Percentiles rank a stretch among this genome's conserved stretches.
Conservation (phyloP, 164 flowering plant species). For the Brasenia schreberi region DNA sequence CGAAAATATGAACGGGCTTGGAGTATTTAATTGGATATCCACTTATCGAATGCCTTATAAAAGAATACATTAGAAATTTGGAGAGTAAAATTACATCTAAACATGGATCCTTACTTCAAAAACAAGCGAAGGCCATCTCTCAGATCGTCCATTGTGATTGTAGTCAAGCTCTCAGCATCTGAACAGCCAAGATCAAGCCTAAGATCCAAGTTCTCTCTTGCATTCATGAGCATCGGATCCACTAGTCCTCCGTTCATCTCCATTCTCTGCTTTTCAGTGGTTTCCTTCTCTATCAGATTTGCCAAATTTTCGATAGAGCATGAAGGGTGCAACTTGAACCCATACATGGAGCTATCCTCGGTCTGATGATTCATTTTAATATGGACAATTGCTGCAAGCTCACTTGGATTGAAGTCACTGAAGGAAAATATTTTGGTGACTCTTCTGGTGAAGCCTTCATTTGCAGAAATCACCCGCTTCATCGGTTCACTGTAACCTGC, state of each 20-base stretch:
- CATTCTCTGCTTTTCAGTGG: constrained; percentile 62
- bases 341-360: constrained; percentile 50
- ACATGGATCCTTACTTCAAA: constrained; percentile 18
- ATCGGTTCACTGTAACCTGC: constrained; percentile 95
- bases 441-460: constrained; percentile 92
- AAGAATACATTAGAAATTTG: no score
- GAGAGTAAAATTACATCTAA: neutral
- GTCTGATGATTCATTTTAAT: constrained; percentile 66
- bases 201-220: constrained; percentile 77
- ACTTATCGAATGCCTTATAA: no score
- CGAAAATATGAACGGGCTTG: no score
- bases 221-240: constrained; percentile 79
- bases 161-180: constrained; percentile 51
- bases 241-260: constrained; percentile 93
- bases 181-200: constrained; percentile 69
- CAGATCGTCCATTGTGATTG: constrained; percentile 70
- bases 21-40: no score
- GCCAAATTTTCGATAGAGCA: constrained; percentile 59
- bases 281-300: constrained; percentile 41
- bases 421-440: constrained; percentile 90
- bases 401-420: constrained; percentile 57
- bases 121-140: constrained; percentile 52
- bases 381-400: constrained; percentile 63
- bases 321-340: constrained; percentile 63
- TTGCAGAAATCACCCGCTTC: constrained; percentile 76